Percentiles rank a stretch among this genome's conserved stretches.
phyloP scores from a whole-genome alignment of 169 alveolate species.

The Plasmodium chabaudi region DNA sequence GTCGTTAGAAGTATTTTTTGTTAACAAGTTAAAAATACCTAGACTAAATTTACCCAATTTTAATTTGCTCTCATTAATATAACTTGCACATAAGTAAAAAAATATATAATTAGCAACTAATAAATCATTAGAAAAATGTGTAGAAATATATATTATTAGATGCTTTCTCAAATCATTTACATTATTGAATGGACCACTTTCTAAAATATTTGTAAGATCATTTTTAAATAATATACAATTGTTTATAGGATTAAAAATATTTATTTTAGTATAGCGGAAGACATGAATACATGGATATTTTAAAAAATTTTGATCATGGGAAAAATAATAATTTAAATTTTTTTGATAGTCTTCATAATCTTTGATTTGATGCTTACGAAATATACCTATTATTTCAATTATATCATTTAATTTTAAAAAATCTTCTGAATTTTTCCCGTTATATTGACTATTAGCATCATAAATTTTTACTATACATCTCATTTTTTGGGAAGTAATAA shows the following conservation, averaged over 20 bases:
- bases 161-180: slow-evolving; percentile 36
- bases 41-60: slow-evolving; percentile 60
- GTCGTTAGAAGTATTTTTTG: background rate
- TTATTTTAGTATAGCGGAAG: slow-evolving; percentile 59
- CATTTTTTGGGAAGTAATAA: background rate
- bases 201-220: slow-evolving; percentile 42
- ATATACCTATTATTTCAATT: slow-evolving; percentile 71
- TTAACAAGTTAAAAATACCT: slow-evolving; percentile 32
- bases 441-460: slow-evolving; percentile 71
- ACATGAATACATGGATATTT: slow-evolving; percentile 69
- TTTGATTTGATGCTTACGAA: slow-evolving; percentile 66
- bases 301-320: slow-evolving; percentile 66
- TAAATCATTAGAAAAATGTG: slow-evolving; percentile 37
- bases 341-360: slow-evolving; percentile 55
- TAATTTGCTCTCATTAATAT: slow-evolving; percentile 53
- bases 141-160: slow-evolving; percentile 39
- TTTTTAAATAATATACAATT: slow-evolving; percentile 53
- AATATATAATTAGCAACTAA: slow-evolving; percentile 60
- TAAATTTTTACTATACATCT: slow-evolving; percentile 68
- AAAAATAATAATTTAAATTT: slow-evolving; percentile 62
- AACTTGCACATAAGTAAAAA: slow-evolving; percentile 70
- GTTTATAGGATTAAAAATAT: slow-evolving; percentile 56
- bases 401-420: slow-evolving; percentile 68
- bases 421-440: slow-evolving; percentile 43
- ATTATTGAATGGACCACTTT: slow-evolving; percentile 47